Conservation (phyloP, 2,329 filamentous ascomycete genomes). For the Hymenotorrendiella dingleyae region DNA sequence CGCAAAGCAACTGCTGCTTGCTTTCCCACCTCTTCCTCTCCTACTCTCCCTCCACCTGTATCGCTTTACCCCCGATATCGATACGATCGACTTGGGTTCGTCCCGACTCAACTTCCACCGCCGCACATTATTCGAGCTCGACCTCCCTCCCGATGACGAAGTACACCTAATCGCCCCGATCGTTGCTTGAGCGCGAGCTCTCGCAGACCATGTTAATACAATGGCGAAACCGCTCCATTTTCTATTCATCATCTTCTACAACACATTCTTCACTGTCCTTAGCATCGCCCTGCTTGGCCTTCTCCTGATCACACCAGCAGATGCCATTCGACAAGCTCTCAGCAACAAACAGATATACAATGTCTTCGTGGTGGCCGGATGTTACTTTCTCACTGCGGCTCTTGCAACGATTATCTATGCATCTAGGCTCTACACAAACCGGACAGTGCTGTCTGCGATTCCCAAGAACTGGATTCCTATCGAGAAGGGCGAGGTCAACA, state of each 20-base stretch:
- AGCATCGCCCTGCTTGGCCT: conserved; percentile 67
- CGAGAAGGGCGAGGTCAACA: conserved; percentile 75
- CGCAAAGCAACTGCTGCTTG: too few species aligned
- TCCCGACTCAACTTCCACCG: too few species aligned
- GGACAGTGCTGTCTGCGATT: conserved; percentile 71
- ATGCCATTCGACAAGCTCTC: conserved; percentile 74
- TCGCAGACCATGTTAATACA: conserved; percentile 15
- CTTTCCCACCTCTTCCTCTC: too few species aligned
- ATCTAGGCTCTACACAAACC: conserved; percentile 79
- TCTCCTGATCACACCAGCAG: conserved; percentile 72
- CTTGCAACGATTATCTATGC: conserved; percentile 73
- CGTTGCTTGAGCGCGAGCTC: conserved; percentile 8
- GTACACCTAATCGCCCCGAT: neutral
- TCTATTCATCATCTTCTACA: conserved; percentile 76
- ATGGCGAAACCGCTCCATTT: conserved; percentile 18
- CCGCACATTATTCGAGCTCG: too few species aligned
- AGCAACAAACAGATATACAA: conserved; percentile 64
- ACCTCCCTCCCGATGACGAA: neutral
- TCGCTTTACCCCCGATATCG: too few species aligned
- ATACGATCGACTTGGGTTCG: too few species aligned
- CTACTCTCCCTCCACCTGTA: too few species aligned
- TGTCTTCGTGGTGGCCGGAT: conserved; percentile 72
- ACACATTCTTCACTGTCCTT: conserved; percentile 68
- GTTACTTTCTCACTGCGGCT: conserved; percentile 67
- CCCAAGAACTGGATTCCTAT: conserved; percentile 83